Base-by-base conservation (phyloP, 805 yeast species). In the Starmerella tilneyi region DNA sequence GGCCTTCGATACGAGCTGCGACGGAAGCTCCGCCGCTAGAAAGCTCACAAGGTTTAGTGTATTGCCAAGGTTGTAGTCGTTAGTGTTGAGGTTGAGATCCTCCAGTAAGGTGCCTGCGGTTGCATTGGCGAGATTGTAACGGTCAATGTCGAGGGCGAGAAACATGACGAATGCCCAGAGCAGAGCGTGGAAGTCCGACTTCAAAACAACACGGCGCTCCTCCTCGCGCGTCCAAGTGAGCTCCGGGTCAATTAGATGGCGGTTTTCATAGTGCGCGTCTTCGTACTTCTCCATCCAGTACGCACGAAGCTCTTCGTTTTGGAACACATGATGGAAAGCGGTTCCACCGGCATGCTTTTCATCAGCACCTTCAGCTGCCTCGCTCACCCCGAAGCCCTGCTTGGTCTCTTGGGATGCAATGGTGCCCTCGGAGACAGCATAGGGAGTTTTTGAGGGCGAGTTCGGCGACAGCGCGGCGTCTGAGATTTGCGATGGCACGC, bases 1-100 rank as follows among this genome's bases (percentile, higher is more conserved):
- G 38, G 67, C 70, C 57, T 79, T 78, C 12, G 81, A 74, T 36
- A 80, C 63, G 52, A 79, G 64, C 57, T 79, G 84, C 3, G 84
- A 78, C 0, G 85, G 86, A 9, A 79, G 62, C 58, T 80, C 85
- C 13, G 81, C 74, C 15, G 65, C 57, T 43, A 79, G 61, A 56
- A 80, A 79, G 32, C 74, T 67, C 3, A 74, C 65, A 44, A 70
- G 65, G 53, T 73, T 74, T 32, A 80, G 65, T 1, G 83, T 76
- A 52, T 67, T 71, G 19, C 82, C 85, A 31, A 66, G 57, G 59
- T 79, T 80, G 58, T 70, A 77, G 46, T 79, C 74, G 53, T 74
- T 63, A 12, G 81, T 75, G 23, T 71, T 70, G 56, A 79, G 54
- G 1, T 64, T 56, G 45, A 78, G 62, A 51, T 79, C 81, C 1